Evolutionary conservation across 257 asterid species (phyloP).

Genomic region (Striga asiatica): DNA sequence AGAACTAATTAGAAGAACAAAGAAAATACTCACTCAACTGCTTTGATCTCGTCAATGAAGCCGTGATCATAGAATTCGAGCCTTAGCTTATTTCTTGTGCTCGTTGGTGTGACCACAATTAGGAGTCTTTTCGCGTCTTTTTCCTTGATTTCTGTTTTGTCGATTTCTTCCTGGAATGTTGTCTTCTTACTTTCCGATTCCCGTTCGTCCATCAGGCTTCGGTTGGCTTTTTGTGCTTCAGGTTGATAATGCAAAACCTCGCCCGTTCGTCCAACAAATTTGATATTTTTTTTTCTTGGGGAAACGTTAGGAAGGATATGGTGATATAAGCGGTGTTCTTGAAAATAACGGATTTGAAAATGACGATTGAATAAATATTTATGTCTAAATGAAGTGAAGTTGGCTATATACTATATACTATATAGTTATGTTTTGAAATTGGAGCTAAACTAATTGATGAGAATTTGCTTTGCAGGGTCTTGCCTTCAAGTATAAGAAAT

Average conservation of each 20-base stretch:
- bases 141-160: slow-evolving; percentile 9
- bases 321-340: no score
- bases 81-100: slow-evolving; percentile 24
- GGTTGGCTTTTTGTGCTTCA: slow-evolving; percentile 14
- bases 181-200: slow-evolving; percentile 8
- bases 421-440: not conserved
- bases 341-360: slow-evolving; percentile 23
- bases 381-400: slow-evolving; percentile 20
- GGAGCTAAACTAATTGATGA: no score
- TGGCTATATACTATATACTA: slow-evolving; percentile 11
- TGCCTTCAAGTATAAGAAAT: slow-evolving; percentile 59
- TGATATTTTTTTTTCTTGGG: no score
- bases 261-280: slow-evolving; percentile 35
- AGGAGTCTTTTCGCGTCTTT: slow-evolving; percentile 30
- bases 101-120: slow-evolving; percentile 72
- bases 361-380: not conserved
- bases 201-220: slow-evolving; percentile 19
- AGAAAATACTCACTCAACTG: slow-evolving; percentile 54
- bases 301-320: no score
- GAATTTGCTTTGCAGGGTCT: slow-evolving; percentile 33
- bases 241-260: slow-evolving; percentile 26
- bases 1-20: no score
- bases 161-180: slow-evolving; percentile 2
- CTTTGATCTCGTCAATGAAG: slow-evolving; percentile 71
- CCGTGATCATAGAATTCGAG: slow-evolving; percentile 58